Conservation (phyloP, 306 rosid genomes). For the Luffa aegyptiaca region DNA sequence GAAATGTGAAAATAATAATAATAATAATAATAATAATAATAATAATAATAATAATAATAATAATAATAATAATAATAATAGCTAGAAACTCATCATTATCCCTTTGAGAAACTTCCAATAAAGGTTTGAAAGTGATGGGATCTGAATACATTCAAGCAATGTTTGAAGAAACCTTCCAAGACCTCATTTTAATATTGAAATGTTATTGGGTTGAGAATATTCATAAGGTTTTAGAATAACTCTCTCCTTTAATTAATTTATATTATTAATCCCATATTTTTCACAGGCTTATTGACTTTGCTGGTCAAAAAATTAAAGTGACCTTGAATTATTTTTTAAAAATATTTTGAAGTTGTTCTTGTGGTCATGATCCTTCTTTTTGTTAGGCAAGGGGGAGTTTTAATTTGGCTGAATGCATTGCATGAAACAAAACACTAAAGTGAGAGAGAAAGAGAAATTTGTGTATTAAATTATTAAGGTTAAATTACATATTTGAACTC, state of each 20-base stretch:
- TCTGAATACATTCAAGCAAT: background rate
- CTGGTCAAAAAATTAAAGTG: background rate
- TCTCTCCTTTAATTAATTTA: background rate
- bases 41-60: background rate
- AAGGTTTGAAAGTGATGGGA: slow-evolving; percentile 5
- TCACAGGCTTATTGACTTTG: background rate
- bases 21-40: background rate
- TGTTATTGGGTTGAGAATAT: background rate
- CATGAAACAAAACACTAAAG: background rate
- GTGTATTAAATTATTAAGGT: too few species aligned
- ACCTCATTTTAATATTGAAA: background rate
- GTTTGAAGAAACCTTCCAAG: background rate
- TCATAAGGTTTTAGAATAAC: background rate
- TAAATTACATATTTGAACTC: too few species aligned
- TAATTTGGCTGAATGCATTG: background rate
- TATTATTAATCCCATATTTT: background rate
- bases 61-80: background rate
- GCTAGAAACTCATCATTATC: background rate
- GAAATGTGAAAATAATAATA: background rate
- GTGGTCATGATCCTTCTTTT: background rate
- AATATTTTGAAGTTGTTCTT: background rate
- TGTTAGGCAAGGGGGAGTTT: background rate
- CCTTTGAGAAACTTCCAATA: background rate
- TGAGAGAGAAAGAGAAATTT: background rate
- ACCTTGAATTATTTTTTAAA: background rate